These are phyloP conservation scores for Chlorella sp. DNA, from an alignment of 139 green algal genomes.

Conservation along the genomic window DNA sequence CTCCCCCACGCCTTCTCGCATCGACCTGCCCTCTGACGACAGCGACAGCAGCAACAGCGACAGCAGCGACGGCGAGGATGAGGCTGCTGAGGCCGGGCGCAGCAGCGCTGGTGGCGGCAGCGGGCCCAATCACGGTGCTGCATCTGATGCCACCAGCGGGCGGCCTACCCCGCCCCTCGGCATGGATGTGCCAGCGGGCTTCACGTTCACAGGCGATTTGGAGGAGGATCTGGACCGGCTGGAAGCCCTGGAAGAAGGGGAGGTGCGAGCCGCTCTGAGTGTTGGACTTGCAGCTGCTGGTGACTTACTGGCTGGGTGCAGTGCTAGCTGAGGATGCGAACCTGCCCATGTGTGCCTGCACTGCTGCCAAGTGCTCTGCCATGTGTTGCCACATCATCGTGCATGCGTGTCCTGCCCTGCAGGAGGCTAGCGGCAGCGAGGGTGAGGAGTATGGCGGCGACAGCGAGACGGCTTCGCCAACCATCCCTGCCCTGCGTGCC, in stretches of 20 bases:
- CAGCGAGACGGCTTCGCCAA: slow-evolving; percentile 26
- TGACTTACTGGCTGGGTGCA: background rate
- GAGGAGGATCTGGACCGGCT: slow-evolving; percentile 72
- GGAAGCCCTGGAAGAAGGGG: slow-evolving; percentile 55
- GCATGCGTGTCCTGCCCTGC: no score
- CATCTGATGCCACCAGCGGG: no score
- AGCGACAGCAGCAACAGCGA: slow-evolving; percentile 1
- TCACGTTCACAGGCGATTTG: slow-evolving; percentile 67
- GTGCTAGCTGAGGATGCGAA: no score
- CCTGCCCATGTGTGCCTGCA: no score
- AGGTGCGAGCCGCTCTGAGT: background rate
- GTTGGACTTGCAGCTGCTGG: background rate
- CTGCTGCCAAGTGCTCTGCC: no score
- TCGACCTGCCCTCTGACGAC: background rate
- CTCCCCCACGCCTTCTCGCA: background rate
- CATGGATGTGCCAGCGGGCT: slow-evolving; percentile 35
- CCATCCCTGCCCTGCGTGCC: slow-evolving; percentile 31
- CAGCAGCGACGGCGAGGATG: slow-evolving; percentile 12
- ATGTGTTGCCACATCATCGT: no score
- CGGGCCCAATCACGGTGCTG: no score
- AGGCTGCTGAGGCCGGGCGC: no score
- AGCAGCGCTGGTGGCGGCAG: background rate
- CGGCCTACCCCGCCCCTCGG: background rate
- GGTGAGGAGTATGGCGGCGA: background rate
- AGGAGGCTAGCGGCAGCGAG: background rate